Conservation (phyloP, 352 stramenopile genomes). For the Pythium apleroticum region DNA sequence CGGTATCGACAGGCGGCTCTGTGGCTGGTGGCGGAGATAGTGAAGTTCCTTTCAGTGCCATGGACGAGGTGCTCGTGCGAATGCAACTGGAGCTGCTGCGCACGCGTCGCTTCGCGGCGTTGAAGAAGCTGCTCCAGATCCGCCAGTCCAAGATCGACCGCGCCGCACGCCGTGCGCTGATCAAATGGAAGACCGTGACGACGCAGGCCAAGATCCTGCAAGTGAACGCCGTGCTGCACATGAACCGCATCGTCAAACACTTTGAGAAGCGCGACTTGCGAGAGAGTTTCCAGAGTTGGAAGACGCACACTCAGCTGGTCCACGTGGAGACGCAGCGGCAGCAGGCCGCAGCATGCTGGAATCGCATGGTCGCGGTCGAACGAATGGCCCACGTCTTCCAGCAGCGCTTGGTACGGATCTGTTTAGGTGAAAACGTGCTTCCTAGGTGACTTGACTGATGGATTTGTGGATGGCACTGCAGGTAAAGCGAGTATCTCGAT, state of each 20-base stretch:
- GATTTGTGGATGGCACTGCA: conserved; percentile 1
- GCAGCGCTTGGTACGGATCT: conserved; percentile 32
- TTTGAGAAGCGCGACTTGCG: conserved; percentile 37
- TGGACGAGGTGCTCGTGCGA: conserved; percentile 65
- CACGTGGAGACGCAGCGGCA: conserved; percentile 42
- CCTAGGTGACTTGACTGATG: neutral
- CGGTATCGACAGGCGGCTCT: neutral
- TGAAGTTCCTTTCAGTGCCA: conserved; percentile 34
- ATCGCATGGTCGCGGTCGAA: conserved; percentile 66
- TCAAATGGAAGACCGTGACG: conserved; percentile 43
- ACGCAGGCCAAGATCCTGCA: conserved; percentile 30
- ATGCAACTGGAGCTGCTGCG: conserved; percentile 65
- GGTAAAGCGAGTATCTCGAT: conserved; percentile 17
- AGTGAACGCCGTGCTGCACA: conserved; percentile 41
- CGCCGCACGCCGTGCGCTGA: conserved; percentile 33
- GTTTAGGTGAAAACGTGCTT: neutral
- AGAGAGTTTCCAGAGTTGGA: conserved; percentile 42
- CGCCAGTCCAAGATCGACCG: conserved; percentile 42
- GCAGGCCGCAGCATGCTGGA: conserved; percentile 56
- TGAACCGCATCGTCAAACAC: conserved; percentile 39
- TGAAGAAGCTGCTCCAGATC: conserved; percentile 64
- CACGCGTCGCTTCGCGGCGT: conserved; percentile 56
- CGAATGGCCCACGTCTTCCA: conserved; percentile 48
- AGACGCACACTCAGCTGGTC: conserved; percentile 34
- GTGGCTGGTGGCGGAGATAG: neutral